Base-by-base conservation (phyloP, 441 rosid genomes). In the Mallotus repandus region DNA sequence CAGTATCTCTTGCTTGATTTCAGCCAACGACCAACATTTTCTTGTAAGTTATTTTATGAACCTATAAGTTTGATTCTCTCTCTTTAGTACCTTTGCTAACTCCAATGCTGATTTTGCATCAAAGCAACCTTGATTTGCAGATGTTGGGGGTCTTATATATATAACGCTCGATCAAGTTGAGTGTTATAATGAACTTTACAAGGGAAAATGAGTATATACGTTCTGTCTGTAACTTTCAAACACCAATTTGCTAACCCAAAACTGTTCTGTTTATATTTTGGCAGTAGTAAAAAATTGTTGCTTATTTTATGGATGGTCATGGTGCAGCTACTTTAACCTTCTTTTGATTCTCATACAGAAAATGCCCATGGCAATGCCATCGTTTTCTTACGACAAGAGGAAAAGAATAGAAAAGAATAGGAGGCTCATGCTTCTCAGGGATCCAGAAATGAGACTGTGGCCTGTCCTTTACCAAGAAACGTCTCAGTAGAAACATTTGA, bases 401-500 rank as follows among this genome's bases (percentile, higher is more conserved):
- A 45, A 0, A 58, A 15, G 41, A 38, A 3, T 4, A 9, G 38
- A 1, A 18, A 69, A 10, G 58, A 76, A 66, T 52, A 73, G 63
- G 52, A 80, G 63, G 58, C 43, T 75, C 9, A 76, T 82, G 60
- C 22, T 65, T 61, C 84, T 84, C 15, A 59, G 57, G 71, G 85
- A 81, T 68, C 82, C 85, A 25, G 62, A 59, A 4, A 55, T 53
- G 73, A 72, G 81, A 60, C 13, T 53, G 32, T 82, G 82, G 82
- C 81, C 84, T 12, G 81, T 82, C 11, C 50, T 75, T 54, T 80
- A 74, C 78, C 62, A 62, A 0, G 81, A 79, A 53, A 77, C 63
- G 35, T 55, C 70, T 45, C 63, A 54, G n/a, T 6, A 18, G 35
- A 70, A 63, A 8, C 8, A 68, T 41, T 71, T 84, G 74, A 63